Evolutionary conservation across 768 basidiomycete species (phyloP).

Genomic region (Lentinula edodes): DNA sequence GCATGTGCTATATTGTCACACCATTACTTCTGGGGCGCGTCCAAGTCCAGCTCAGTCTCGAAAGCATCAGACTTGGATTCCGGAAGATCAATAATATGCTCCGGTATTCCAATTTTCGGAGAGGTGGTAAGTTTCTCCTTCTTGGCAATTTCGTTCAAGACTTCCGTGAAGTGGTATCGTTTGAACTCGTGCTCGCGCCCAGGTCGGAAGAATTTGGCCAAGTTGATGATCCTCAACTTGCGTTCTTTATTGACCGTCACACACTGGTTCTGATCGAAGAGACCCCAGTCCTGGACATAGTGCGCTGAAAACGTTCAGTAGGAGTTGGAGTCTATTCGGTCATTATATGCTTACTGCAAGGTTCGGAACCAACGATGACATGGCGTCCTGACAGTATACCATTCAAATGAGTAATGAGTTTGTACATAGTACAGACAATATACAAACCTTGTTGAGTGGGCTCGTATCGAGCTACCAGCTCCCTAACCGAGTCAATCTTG

Average conservation of each 20-base stretch:
- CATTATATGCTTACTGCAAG: neutral
- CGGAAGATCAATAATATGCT: neutral
- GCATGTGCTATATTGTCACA: too few species aligned
- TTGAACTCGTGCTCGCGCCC: neutral
- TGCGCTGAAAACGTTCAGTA: neutral
- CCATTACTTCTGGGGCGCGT: neutral
- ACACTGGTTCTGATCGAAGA: neutral
- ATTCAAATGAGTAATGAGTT: neutral
- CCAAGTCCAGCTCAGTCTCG: neutral
- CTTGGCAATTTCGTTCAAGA: neutral
- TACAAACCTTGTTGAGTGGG: neutral
- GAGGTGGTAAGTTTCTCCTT: neutral
- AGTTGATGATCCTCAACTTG: neutral
- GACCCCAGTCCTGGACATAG: neutral
- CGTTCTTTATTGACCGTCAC: neutral
- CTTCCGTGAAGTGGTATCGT: neutral
- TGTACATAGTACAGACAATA: neutral
- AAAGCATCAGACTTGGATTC: neutral
- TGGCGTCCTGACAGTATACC: neutral
- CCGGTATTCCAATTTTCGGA: neutral
- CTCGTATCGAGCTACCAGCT: neutral
- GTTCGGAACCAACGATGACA: slow-evolving; percentile 1
- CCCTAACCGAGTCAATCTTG: neutral
- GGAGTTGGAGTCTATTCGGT: too few species aligned
- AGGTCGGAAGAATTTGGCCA: neutral